A percentile compares a stretch with the other conserved stretches of the same genome.
Evolutionary conservation across 2,329 filamentous ascomycete genomes (phyloP).

Genomic region (Fusarium hostae): DNA sequence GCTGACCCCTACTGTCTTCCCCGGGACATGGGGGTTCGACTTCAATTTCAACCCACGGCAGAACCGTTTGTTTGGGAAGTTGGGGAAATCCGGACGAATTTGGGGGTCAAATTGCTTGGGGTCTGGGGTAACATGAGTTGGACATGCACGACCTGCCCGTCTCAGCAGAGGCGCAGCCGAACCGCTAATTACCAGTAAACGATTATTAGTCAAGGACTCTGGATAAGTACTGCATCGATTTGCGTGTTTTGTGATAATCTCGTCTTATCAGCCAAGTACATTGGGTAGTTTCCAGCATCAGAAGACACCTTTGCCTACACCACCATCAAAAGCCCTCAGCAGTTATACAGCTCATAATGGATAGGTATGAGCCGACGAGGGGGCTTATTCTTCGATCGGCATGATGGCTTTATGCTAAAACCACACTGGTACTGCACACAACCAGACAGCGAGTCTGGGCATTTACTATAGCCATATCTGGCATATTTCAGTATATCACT

Average conservation of each 20-base stretch:
- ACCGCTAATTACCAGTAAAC: conserved; percentile 20
- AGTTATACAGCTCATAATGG: background rate
- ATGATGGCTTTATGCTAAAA: background rate
- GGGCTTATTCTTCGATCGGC: background rate
- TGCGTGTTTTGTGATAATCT: background rate
- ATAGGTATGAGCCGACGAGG: background rate
- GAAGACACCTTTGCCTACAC: conserved; percentile 8
- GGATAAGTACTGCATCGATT: background rate
- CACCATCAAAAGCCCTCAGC: background rate
- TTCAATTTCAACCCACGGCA: conserved; percentile 10
- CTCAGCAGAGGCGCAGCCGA: conserved; percentile 18
- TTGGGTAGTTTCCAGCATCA: conserved; percentile 4
- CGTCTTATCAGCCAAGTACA: conserved; percentile 1
- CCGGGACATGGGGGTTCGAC: conserved; percentile 21
- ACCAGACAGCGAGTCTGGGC: background rate
- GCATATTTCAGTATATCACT: conserved; percentile 6
- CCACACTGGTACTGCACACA: background rate
- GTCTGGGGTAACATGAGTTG: conserved; percentile 29
- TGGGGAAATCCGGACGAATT: conserved; percentile 36
- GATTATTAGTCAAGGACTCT: conserved; percentile 1
- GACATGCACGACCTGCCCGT: conserved; percentile 17
- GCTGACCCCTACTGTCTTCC: conserved; percentile 27
- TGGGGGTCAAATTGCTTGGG: conserved; percentile 26
- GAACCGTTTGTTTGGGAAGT: conserved; percentile 32
- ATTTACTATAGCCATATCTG: background rate